phyloP scores from a whole-genome alignment of 495 filamentous ascomycete genomes.

The Penicillium samsonianum region DNA sequence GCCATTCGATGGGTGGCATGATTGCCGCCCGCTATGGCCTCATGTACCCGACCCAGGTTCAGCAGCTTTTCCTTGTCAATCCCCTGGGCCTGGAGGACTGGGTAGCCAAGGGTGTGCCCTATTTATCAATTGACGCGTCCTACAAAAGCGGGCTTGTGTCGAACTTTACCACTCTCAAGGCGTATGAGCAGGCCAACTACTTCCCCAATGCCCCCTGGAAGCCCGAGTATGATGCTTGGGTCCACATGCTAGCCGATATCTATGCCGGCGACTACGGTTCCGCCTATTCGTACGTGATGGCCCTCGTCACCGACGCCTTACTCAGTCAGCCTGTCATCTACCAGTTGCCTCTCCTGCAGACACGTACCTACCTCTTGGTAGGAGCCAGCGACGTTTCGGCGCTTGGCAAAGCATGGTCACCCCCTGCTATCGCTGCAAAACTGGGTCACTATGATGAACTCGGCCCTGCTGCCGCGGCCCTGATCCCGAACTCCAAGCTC shows the following conservation, averaged over 20 bases:
- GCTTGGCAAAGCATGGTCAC: slow-evolving; percentile 16
- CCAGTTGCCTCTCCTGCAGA: slow-evolving; percentile 8
- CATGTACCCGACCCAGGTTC: slow-evolving; percentile 16
- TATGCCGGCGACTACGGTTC: slow-evolving; percentile 16
- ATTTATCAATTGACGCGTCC: slow-evolving; percentile 9
- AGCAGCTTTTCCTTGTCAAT: slow-evolving; percentile 22
- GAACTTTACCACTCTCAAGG: slow-evolving; percentile 14
- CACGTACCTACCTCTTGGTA: slow-evolving; percentile 15
- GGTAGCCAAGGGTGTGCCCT: slow-evolving; percentile 20
- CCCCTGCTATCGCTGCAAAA: slow-evolving; percentile 8
- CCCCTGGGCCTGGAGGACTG: slow-evolving; percentile 20
- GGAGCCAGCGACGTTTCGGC: slow-evolving; percentile 14
- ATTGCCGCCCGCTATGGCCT: slow-evolving; percentile 22
- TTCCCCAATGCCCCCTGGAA: slow-evolving; percentile 19
- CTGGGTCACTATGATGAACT: slow-evolving; percentile 16
- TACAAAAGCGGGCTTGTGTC: slow-evolving; percentile 14
- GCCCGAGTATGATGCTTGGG: slow-evolving; percentile 19
- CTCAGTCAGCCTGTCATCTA: slow-evolving; percentile 2
- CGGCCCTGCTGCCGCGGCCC: slow-evolving; percentile 20
- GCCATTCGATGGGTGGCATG: slow-evolving; percentile 25
- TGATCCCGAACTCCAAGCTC: slow-evolving; percentile 18
- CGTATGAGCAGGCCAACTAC: slow-evolving; percentile 18
- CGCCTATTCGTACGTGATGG: slow-evolving; percentile 19
- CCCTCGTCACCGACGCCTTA: slow-evolving; percentile 13
- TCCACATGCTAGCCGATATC: slow-evolving; percentile 20